phyloP scores from a whole-genome alignment of 2,329 filamentous ascomycete species.

The Mycosphaerella sp. region DNA sequence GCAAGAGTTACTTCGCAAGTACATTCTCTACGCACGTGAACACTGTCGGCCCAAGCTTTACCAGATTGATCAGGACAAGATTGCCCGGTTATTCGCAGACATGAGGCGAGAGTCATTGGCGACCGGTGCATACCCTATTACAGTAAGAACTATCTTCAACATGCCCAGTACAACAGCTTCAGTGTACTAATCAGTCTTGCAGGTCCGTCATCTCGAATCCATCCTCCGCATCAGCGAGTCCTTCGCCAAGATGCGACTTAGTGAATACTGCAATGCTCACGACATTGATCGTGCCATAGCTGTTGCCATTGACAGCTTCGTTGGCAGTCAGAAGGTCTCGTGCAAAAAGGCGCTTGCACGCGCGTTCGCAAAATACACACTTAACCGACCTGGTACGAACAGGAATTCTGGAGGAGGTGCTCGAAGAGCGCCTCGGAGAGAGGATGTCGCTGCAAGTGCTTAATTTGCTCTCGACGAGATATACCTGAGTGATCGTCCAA shows the following conservation, averaged over 20 bases:
- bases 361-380: slow-evolving; percentile 87
- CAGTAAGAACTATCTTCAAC: slow-evolving; percentile 54
- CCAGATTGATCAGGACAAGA: slow-evolving; percentile 96
- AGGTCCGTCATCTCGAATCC: slow-evolving; percentile 96
- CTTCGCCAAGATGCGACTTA: slow-evolving; percentile 97
- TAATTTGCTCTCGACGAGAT: slow-evolving; percentile 7
- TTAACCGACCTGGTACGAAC: slow-evolving; percentile 42
- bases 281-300: slow-evolving; percentile 97
- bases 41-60: slow-evolving; percentile 87
- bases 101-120: slow-evolving; percentile 91
- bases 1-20: slow-evolving; percentile 87
- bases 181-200: slow-evolving; percentile 6
- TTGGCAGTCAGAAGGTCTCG: slow-evolving; percentile 92
- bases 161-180: no score
- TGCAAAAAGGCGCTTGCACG: slow-evolving; percentile 93
- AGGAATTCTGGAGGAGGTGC: slow-evolving; percentile 16
- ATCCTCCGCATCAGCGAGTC: slow-evolving; percentile 93
- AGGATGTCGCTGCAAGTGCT: slow-evolving; percentile 22
- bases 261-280: slow-evolving; percentile 80
- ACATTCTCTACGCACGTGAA: slow-evolving; percentile 91
- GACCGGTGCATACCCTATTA: slow-evolving; percentile 95
- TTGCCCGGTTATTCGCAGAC: slow-evolving; percentile 87
- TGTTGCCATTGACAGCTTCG: slow-evolving; percentile 92
- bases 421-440: slow-evolving; percentile 10
- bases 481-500: neutral